A percentile compares a stretch with the other conserved stretches of the same genome.
Evolutionary conservation across 352 stramenopile genomes (phyloP).

Genomic region (Phytopythium boreale): DNA sequence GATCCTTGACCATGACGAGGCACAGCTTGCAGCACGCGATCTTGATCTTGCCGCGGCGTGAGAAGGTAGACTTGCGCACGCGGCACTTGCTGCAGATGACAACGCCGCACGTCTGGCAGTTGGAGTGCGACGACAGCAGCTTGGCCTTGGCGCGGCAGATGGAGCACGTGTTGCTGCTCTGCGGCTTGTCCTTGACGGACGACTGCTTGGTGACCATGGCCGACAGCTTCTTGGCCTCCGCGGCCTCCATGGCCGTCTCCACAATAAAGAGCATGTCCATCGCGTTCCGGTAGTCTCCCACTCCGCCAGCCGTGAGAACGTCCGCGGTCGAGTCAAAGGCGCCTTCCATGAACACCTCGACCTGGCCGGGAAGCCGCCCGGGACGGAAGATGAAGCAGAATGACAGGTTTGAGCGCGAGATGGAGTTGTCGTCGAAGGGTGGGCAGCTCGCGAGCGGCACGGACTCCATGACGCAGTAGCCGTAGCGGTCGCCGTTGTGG

Average conservation of each 20-base stretch:
- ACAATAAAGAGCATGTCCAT: conserved; percentile 72
- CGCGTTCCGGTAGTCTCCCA: conserved; percentile 59
- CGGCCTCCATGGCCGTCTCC: conserved; percentile 32
- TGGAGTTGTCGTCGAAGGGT: conserved; percentile 71
- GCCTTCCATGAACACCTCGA: conserved; percentile 75
- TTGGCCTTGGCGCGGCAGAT: conserved; percentile 59
- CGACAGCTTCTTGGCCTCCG: conserved; percentile 70
- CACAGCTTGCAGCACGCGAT: conserved; percentile 73
- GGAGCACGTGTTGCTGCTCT: conserved; percentile 47
- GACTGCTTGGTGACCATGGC: conserved; percentile 50
- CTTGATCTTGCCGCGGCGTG: conserved; percentile 56
- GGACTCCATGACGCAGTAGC: conserved; percentile 65
- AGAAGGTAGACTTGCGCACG: conserved; percentile 57
- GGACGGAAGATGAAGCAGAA: conserved; percentile 76
- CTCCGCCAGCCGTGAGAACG: conserved; percentile 54
- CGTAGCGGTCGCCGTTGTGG: conserved; percentile 49
- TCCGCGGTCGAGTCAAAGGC: conserved; percentile 63
- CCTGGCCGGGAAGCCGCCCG: conserved; percentile 37
- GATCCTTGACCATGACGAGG: conserved; percentile 61
- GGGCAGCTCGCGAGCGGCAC: conserved; percentile 58
- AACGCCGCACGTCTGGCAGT: conserved; percentile 61
- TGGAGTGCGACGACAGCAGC: conserved; percentile 49
- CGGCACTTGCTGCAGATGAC: conserved; percentile 77
- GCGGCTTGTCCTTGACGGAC: conserved; percentile 25
- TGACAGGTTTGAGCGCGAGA: conserved; percentile 63